Base-by-base conservation (phyloP, 2,329 filamentous ascomycete genomes). In the Penicillium vulpinum region DNA sequence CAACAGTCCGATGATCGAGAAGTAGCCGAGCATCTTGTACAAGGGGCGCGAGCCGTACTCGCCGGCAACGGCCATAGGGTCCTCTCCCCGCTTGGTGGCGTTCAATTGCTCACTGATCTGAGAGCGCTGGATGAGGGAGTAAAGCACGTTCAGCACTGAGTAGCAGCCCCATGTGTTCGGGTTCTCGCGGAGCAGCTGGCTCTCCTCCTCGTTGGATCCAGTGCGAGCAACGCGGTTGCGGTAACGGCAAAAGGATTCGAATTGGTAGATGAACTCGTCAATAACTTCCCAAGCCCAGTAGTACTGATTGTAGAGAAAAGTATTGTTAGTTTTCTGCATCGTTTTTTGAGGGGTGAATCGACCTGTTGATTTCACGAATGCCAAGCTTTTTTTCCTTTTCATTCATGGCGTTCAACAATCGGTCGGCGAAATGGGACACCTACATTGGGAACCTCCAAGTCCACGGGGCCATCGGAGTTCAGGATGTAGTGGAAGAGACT, bases 271-370 rank as follows among this genome's bases (percentile, higher is more conserved):
- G 82, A 99, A 99, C 79, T 99, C 94, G 78, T 99, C 94, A 79
- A 99, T 97, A 67, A 97, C 93, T 77, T 99, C 94, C 94, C 94
- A 99, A 40, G 94, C 94, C 94, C 94, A 99, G 82, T 93, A 97
- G 81, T 96, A 95, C 91, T 97, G 75, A 59, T 58, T 8, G 13
- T 39, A 50, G 15, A 41, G 39, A 44, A 43, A 13, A 35, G 15
- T 5, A 33, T 38, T 5, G 44, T 67, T 63, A 67, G 64, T 45
- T n/a, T 11, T 52, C 31, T 11, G 13, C 36, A 43, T 16, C 31
- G 16, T 33, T 11, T 39, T 29, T 18, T 47, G 46, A 26, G 31
- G 39, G 22, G 41, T 31, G 22, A 18, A 24, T 43, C 33, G 22
- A 31, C 24, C 22, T 26, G 51, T 52, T 33, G 33, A 41, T 51